Percentiles rank a stretch among this genome's conserved stretches.
Evolutionary conservation across 1,284 basidiomycete genomes (phyloP).

Genomic region (Meripilus lineatus): DNA sequence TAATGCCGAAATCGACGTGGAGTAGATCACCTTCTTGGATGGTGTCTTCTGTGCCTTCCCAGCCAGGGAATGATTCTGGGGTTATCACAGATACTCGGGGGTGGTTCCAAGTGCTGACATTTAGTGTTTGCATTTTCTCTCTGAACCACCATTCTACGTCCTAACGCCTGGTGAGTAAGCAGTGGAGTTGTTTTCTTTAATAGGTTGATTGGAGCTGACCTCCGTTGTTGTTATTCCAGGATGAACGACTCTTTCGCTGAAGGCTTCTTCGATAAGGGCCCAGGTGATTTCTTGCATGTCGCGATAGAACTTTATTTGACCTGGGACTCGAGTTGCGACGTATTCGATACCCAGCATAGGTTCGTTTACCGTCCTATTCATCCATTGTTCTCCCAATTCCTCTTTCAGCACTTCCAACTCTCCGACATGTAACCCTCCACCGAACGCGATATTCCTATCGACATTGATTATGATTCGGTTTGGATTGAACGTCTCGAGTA

Average conservation of each 20-base stretch:
- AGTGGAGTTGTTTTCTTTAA: neutral
- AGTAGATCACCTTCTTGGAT: slow-evolving; percentile 45
- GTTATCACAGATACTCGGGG: slow-evolving; percentile 45
- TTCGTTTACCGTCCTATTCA: slow-evolving; percentile 32
- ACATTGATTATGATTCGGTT: slow-evolving; percentile 41
- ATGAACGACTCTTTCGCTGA: slow-evolving; percentile 37
- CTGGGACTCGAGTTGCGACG: slow-evolving; percentile 37
- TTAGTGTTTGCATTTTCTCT: slow-evolving; percentile 44
- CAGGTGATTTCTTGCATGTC: slow-evolving; percentile 45
- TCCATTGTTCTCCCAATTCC: slow-evolving; percentile 39
- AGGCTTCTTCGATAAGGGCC: slow-evolving; percentile 50
- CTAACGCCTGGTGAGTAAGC: too few species aligned
- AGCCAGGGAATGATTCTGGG: slow-evolving; percentile 39
- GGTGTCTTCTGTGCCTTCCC: slow-evolving; percentile 36
- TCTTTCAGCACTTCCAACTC: slow-evolving; percentile 36
- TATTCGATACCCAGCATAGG: slow-evolving; percentile 48
- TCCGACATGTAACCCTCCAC: slow-evolving; percentile 46
- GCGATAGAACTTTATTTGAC: slow-evolving; percentile 40
- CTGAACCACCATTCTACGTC: slow-evolving; percentile 54
- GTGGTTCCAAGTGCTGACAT: slow-evolving; percentile 50
- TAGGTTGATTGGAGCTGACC: slow-evolving; percentile 21
- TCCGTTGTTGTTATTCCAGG: slow-evolving; percentile 42
- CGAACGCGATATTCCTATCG: slow-evolving; percentile 43
- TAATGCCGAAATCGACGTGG: slow-evolving; percentile 52
- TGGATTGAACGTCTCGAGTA: slow-evolving; percentile 33